Evolutionary conservation across 2,329 filamentous ascomycete genomes (phyloP).

Genomic region (Pseudocercospora pini-densiflorae): DNA sequence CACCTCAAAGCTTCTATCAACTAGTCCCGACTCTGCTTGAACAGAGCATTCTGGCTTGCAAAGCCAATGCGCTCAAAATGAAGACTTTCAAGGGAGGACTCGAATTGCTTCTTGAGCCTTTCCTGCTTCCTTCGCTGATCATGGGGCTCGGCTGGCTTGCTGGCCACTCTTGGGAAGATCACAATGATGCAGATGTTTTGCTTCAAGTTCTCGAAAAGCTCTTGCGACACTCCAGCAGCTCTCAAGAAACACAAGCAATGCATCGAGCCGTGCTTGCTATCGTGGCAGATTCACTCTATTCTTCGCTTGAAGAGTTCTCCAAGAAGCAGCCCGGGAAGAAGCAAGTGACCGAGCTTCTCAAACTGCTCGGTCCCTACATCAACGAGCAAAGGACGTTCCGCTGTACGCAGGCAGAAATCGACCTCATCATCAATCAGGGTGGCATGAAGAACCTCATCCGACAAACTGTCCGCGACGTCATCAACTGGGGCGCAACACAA

Average conservation of each 20-base stretch:
- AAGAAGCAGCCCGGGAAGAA: slow-evolving; percentile 69
- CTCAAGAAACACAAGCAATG: slow-evolving; percentile 72
- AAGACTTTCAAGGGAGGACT: slow-evolving; percentile 75
- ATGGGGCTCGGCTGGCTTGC: slow-evolving; percentile 74
- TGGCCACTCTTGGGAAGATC: slow-evolving; percentile 68
- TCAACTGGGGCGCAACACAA: slow-evolving; percentile 65
- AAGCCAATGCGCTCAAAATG: slow-evolving; percentile 67
- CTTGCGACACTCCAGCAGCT: slow-evolving; percentile 70
- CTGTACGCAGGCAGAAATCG: slow-evolving; percentile 64
- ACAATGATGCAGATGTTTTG: slow-evolving; percentile 68
- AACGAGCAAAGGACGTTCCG: slow-evolving; percentile 64
- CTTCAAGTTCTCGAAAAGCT: slow-evolving; percentile 75
- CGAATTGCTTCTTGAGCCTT: slow-evolving; percentile 80
- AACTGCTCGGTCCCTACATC: slow-evolving; percentile 65
- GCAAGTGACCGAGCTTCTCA: slow-evolving; percentile 68
- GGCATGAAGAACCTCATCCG: slow-evolving; percentile 64
- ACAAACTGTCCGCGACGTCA: slow-evolving; percentile 65
- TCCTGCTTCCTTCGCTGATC: slow-evolving; percentile 77
- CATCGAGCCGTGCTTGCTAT: slow-evolving; percentile 73
- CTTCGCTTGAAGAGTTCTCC: slow-evolving; percentile 69
- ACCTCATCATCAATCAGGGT: slow-evolving; percentile 38
- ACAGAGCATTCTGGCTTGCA: slow-evolving; percentile 73
- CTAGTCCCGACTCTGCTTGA: slow-evolving; percentile 77
- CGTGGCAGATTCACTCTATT: slow-evolving; percentile 70
- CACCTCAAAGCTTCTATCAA: slow-evolving; percentile 81